Conservation (phyloP, 768 basidiomycete species). For the Coprinellus aureogranulatus region DNA sequence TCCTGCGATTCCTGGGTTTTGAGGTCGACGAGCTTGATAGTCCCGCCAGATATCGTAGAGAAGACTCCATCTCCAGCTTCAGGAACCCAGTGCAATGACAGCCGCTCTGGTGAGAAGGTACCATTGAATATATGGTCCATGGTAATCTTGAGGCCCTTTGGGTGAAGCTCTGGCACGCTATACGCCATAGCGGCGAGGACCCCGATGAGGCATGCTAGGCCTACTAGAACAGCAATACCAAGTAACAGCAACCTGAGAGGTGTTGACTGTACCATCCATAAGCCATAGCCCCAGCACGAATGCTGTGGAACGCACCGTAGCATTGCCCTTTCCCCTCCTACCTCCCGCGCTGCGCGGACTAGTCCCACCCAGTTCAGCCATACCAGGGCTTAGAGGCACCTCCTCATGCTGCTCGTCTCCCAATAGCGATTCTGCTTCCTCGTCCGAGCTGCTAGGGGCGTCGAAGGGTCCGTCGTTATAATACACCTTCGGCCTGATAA, state of each 20-base stretch:
- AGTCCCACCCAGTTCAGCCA: conserved; percentile 27
- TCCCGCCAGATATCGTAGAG: conserved; percentile 56
- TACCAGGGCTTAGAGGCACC: conserved; percentile 21
- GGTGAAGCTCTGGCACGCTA: conserved; percentile 42
- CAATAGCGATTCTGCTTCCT: conserved; percentile 55
- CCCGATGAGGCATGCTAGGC: conserved; percentile 66
- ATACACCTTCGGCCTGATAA: conserved; percentile 39
- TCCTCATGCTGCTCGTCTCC: conserved; percentile 39
- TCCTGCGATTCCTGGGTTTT: conserved; percentile 66
- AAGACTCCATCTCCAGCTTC: conserved; percentile 94
- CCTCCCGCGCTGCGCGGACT: conserved; percentile 11
- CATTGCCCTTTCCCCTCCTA: conserved; percentile 13
- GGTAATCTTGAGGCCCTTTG: conserved; percentile 62
- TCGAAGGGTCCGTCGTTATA: conserved; percentile 79
- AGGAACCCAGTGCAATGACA: conserved; percentile 77
- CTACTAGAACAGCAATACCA: conserved; percentile 56
- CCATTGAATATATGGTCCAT: conserved; percentile 94
- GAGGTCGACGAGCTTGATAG: conserved; percentile 79
- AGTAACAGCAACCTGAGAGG: conserved; percentile 63
- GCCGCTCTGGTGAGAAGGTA: conserved; percentile 59
- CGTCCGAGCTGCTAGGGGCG: conserved; percentile 69
- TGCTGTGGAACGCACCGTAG: neutral
- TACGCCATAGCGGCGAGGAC: conserved; percentile 76
- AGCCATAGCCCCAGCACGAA: neutral
- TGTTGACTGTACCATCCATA: neutral